Evolutionary conservation across 73 alveolate genomes (phyloP).

Genomic region (Paramecium primaurelia): DNA sequence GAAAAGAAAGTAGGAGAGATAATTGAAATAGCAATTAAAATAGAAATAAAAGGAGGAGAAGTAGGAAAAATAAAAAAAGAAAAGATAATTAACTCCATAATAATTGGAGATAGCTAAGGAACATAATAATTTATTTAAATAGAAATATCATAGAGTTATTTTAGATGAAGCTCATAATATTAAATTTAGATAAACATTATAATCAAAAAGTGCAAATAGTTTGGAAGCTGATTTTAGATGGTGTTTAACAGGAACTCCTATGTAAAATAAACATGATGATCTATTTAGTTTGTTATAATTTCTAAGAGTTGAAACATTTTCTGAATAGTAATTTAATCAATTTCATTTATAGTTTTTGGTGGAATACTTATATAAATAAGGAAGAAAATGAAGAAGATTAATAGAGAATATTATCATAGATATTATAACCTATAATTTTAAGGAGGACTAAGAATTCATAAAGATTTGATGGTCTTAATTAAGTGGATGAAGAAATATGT

Average conservation of each 20-base stretch:
- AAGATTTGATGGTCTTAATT: not conserved
- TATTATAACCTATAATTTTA: slow-evolving; percentile 32
- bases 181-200: not conserved
- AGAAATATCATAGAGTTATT: slow-evolving; percentile 35
- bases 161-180: slow-evolving; percentile 61
- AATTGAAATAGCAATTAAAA: too few relatives aligned
- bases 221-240: slow-evolving; percentile 42
- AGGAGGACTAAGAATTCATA: slow-evolving; percentile 41
- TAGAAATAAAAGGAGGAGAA: not conserved
- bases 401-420: not conserved
- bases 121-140: not conserved
- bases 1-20: not conserved
- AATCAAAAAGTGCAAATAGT: not conserved
- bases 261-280: slow-evolving; percentile 58
- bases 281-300: slow-evolving; percentile 35
- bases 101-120: not conserved
- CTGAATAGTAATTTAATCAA: slow-evolving; percentile 13
- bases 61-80: not conserved
- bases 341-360: slow-evolving; percentile 32
- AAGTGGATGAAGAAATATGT: not conserved
- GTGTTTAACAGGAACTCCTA: slow-evolving; percentile 63
- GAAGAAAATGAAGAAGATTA: slow-evolving; percentile 46
- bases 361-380: slow-evolving; percentile 41
- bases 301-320: slow-evolving; percentile 28
- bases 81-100: not conserved